These are phyloP conservation scores for Calonectria honghensis DNA, from an alignment of 2,329 filamentous ascomycete species.

Conservation along the genomic window DNA sequence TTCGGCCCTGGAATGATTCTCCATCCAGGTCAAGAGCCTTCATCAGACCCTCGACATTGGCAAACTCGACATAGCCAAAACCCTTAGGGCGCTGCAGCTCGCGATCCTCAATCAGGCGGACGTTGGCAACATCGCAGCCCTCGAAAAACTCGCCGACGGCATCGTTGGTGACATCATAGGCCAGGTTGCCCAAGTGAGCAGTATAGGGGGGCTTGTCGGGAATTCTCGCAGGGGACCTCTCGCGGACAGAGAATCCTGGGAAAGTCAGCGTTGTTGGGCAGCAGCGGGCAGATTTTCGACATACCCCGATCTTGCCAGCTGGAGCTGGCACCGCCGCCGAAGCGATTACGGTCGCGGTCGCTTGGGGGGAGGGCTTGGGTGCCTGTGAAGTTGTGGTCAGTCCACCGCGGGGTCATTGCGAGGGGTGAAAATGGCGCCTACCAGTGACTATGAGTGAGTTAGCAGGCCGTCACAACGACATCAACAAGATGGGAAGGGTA, in stretches of 20 bases:
- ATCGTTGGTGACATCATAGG: constrained; percentile 91
- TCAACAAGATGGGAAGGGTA: constrained; percentile 13
- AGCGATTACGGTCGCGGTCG: constrained; percentile 65
- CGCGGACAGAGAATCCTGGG: constrained; percentile 77
- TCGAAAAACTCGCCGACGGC: constrained; percentile 91
- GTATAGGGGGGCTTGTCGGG: constrained; percentile 96
- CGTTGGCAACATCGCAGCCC: constrained; percentile 89
- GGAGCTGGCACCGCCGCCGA: constrained; percentile 56
- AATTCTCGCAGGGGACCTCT: constrained; percentile 82
- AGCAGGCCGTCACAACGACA: constrained; percentile 48
- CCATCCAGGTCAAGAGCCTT: constrained; percentile 91
- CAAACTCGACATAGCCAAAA: constrained; percentile 98
- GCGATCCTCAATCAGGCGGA: constrained; percentile 98
- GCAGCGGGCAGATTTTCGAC: constrained; percentile 39
- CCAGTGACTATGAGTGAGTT: constrained; percentile 60
- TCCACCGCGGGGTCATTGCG: constrained; percentile 43
- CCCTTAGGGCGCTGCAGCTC: constrained; percentile 96
- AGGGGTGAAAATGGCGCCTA: constrained; percentile 53
- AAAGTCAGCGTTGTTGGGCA: constrained; percentile 47
- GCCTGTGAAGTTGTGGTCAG: constrained; percentile 62
- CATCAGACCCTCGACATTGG: constrained; percentile 90
- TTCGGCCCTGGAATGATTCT: constrained; percentile 88
- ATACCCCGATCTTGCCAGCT: constrained; percentile 68
- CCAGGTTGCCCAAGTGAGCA: constrained; percentile 96
- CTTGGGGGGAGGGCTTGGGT: constrained; percentile 74